phyloP scores from a whole-genome alignment of 2,329 filamentous ascomycete species.

The Arthroderma sp. region DNA sequence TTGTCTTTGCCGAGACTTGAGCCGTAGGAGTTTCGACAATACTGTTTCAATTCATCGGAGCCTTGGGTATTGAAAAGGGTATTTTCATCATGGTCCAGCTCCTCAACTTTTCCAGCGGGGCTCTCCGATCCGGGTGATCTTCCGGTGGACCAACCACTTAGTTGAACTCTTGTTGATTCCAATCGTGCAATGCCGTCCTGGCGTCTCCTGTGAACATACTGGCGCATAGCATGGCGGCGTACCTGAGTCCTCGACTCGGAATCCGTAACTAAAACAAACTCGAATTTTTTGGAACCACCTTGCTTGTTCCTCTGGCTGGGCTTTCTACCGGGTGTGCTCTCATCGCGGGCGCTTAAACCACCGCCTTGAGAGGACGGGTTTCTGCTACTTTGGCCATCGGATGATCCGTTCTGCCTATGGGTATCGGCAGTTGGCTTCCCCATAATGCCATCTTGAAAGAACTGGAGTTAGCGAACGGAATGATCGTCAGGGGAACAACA shows the following conservation, averaged over 20 bases:
- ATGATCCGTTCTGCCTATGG: constrained; percentile 1
- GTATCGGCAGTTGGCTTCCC: constrained; percentile 13
- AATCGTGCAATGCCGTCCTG: constrained; percentile 21
- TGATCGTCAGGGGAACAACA: background rate
- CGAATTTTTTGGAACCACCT: constrained; percentile 17
- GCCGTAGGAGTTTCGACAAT: background rate
- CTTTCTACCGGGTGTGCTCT: no score
- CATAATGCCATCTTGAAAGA: constrained; percentile 15
- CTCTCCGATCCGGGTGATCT: background rate
- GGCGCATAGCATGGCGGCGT: constrained; percentile 24
- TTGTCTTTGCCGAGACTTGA: no score
- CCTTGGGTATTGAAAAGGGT: no score
- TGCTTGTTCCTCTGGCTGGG: no score
- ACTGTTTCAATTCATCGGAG: background rate
- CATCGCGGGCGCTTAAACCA: no score
- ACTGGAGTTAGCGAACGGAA: background rate
- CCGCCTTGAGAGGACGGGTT: no score
- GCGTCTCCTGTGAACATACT: constrained; percentile 22
- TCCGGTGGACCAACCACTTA: constrained; percentile 15
- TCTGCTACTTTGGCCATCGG: background rate
- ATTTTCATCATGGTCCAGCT: constrained; percentile 7
- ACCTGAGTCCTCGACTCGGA: constrained; percentile 21
- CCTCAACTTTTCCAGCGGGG: constrained; percentile 6
- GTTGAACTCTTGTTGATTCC: constrained; percentile 17
- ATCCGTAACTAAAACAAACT: constrained; percentile 23